Evolutionary conservation across 202 grass and related monocot species (phyloP), one percentile per base, ranked within the genome.

Genomic region (Panicum hallii): DNA sequence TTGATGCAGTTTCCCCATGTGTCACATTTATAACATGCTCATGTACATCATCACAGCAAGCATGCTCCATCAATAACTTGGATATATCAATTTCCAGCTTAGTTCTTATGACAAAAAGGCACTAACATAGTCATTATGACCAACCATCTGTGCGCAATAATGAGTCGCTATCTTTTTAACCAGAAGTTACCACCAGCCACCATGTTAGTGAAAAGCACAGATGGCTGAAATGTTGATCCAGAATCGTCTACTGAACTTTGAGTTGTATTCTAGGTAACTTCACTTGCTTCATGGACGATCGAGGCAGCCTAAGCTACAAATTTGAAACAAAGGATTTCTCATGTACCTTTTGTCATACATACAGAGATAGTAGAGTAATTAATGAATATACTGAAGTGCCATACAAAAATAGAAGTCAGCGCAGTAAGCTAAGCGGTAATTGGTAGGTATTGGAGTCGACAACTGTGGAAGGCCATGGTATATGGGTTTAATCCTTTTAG

Each of bases 11-110:
- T 75, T 92, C 75, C 78, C 86, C 90, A 87, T 83, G 84, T 68
- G 83, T 41, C 65, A 95, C 65, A n/a, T 79, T 88, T 67, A 95
- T 79, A 68, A 84, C 88, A 82, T 81, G 91, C 43, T 93, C 88
- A 32, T 83, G 67, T 20, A 82, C 15, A n/a, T 80, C 85, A 79
- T 84, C 87, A 45, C 74, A 88, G 49, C 70, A 79, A 78, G 69
- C 67, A 57, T 38, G 79, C 75, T 92, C 93, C 93, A 95, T 95
- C 53, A 87, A 58, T 65, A 86, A 66, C 36, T 83, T 79, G 26
- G 53, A 82, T 72, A 16, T 84, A 91, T 11, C 34, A 40, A 56
- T 81, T 87, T 81, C 63, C 47, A 70, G 46, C 40, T 81, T 84
- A 81, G 47, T 32, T 77, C 55, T 77, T 84, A 87, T 77, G 11